phyloP scores from a whole-genome alignment of 2,329 filamentous ascomycete species.

The Penicillium sp. region DNA sequence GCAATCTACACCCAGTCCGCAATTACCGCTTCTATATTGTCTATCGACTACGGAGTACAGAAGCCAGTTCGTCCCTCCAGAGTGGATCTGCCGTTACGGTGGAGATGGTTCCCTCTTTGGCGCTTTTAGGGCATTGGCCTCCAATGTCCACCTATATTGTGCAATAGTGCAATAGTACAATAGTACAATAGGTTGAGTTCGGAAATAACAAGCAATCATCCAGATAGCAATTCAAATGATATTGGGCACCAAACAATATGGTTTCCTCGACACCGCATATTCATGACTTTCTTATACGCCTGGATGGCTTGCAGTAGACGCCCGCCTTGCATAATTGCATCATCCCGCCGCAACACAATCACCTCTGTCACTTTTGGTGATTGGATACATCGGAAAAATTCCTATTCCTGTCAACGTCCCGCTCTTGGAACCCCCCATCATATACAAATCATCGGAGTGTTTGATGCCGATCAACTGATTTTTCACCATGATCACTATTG shows the following conservation, averaged over 20 bases:
- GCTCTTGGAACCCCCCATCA: background rate
- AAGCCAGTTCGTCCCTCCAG: conserved; percentile 13
- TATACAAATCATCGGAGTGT: background rate
- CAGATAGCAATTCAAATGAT: background rate
- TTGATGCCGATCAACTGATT: background rate
- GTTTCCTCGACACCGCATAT: conserved; percentile 4
- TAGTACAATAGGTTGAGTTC: background rate
- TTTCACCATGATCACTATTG: background rate
- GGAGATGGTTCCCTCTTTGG: conserved; percentile 14
- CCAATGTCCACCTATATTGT: conserved; percentile 9
- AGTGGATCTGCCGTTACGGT: conserved; percentile 17
- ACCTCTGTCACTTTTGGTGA: conserved; percentile 6
- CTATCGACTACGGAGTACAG: too few species aligned
- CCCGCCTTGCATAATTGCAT: conserved; percentile 25
- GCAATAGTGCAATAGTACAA: background rate
- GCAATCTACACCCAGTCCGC: background rate
- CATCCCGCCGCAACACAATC: conserved; percentile 14
- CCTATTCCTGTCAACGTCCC: conserved; percentile 1
- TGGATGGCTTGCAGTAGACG: conserved; percentile 21
- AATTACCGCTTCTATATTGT: background rate
- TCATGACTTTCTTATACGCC: conserved; percentile 9
- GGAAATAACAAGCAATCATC: background rate
- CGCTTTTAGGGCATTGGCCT: conserved; percentile 14
- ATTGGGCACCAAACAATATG: conserved; percentile 15
- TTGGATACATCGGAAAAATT: conserved; percentile 10